These are phyloP conservation scores for Candida awuae DNA, from an alignment of 805 yeast species.

Conservation along the genomic window DNA sequence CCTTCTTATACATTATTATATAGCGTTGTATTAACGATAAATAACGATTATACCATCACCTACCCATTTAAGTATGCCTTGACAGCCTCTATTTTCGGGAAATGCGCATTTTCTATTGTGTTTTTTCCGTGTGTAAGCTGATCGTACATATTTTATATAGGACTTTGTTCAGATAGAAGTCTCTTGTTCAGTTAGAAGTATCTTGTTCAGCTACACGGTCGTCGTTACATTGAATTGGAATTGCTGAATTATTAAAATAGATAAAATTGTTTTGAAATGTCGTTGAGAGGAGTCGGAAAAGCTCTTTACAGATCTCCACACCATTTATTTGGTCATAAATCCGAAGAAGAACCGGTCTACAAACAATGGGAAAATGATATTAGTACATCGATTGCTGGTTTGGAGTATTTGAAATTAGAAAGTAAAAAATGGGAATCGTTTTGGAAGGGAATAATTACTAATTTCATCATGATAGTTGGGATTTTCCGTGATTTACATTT, in stretches of 20 bases:
- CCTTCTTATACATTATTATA: background rate
- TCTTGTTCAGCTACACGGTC: no score
- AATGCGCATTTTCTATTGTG: no score
- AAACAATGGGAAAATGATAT: conserved; percentile 39
- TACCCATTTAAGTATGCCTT: no score
- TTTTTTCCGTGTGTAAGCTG: no score
- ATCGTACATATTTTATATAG: no score
- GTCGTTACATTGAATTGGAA: no score
- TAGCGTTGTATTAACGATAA: no score
- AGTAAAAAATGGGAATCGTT: conserved; percentile 23
- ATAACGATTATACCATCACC: no score
- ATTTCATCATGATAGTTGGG: conserved; percentile 27
- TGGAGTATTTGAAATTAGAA: conserved; percentile 32
- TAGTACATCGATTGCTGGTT: conserved; percentile 34
- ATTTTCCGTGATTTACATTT: conserved; percentile 30
- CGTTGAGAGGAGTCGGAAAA: conserved; percentile 30
- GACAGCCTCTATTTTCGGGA: no score
- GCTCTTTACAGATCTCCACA: conserved; percentile 32
- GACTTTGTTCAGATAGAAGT: no score
- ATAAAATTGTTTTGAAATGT: conserved; percentile 21
- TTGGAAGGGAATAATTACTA: conserved; percentile 28
- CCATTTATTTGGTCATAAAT: conserved; percentile 27
- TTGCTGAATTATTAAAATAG: no score
- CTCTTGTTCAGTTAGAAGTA: no score
- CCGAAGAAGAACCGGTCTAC: conserved; percentile 33